Evolutionary conservation across 306 rosid species (phyloP), one percentile per base, ranked within the genome.

Genomic region (Lathyrus sativus): DNA sequence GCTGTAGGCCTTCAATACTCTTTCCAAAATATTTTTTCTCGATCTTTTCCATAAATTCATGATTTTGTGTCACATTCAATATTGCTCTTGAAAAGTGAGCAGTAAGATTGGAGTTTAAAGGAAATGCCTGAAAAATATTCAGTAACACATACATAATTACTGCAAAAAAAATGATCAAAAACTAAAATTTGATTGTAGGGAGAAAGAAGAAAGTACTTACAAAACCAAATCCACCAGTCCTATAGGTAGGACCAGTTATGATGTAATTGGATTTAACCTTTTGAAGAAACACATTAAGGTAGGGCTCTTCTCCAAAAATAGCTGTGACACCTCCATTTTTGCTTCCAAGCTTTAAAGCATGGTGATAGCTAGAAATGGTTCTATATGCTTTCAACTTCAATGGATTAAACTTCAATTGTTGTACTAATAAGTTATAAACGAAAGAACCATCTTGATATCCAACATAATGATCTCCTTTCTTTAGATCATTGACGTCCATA

Each of bases 391-490:
- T 74, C 14, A 74, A 48, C 54, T 74, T 79, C 18, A 46, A 41
- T 0, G 70, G 61, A 37, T 64, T 6, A 49, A 79, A 70, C 28
- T 22, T 41, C 62, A 46, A 65, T 8, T 14, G 39, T 0, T 79
- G 9, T 9, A 57, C 70, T 73, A 74, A 57, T 4, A 74, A 26
- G 12, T 69, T 65, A n/a, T 44, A 2, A 2, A 79, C 66, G 11
- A 74, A 79, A 10, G 83, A 69, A 3, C n/a, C 73, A 3, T 45
- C 11, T 74, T 57, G 76, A 43, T 74, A 74, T 42, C 83, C 83
- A 49, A 74, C 79, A 42, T 57, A 39, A 26, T 79, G 43, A n/a
- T 42, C 59, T 12, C 51, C 56, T 4, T 56, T 33, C 12, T 0
- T 70, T 13, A 79, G 53, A 49, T 79, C 76, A 39, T 69, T 46